phyloP scores from a whole-genome alignment of 2,329 filamentous ascomycete genomes.

The Ophiobolus disseminans region DNA sequence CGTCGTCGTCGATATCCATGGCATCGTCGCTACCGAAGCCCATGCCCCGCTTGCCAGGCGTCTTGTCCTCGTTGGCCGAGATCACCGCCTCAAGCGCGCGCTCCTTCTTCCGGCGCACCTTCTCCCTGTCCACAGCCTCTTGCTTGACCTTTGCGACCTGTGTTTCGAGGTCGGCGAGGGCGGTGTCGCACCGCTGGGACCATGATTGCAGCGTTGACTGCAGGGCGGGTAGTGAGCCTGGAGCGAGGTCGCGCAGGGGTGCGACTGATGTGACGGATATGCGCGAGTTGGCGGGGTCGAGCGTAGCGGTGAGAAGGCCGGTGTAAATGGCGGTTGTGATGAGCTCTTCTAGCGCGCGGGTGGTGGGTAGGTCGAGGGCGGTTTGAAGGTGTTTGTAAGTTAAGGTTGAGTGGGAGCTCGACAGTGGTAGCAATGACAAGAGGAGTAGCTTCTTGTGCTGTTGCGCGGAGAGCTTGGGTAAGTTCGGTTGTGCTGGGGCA shows the following conservation, averaged over 20 bases:
- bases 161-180: conserved; percentile 75
- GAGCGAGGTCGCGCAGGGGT: conserved; percentile 83
- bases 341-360: conserved; percentile 80
- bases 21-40: conserved; percentile 38
- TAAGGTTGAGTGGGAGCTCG: conserved; percentile 69
- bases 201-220: conserved; percentile 73
- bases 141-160: conserved; percentile 73
- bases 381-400: conserved; percentile 74
- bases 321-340: conserved; percentile 89
- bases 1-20: conserved; percentile 50
- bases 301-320: conserved; percentile 79
- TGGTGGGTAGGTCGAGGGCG: conserved; percentile 70
- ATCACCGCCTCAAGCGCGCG: conserved; percentile 46
- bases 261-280: conserved; percentile 82
- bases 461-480: conserved; percentile 74
- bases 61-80: conserved; percentile 37
- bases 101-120: conserved; percentile 52
- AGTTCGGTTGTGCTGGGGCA: conserved; percentile 53
- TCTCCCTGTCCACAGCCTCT: conserved; percentile 51
- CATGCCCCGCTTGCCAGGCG: conserved; percentile 29
- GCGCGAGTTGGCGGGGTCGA: conserved; percentile 77
- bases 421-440: conserved; percentile 84
- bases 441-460: conserved; percentile 89
- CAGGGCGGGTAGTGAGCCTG: conserved; percentile 73
- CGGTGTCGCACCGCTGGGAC: conserved; percentile 77